Base-by-base conservation (phyloP, 202 grass and related monocot genomes). In the Musa balbisiana region DNA sequence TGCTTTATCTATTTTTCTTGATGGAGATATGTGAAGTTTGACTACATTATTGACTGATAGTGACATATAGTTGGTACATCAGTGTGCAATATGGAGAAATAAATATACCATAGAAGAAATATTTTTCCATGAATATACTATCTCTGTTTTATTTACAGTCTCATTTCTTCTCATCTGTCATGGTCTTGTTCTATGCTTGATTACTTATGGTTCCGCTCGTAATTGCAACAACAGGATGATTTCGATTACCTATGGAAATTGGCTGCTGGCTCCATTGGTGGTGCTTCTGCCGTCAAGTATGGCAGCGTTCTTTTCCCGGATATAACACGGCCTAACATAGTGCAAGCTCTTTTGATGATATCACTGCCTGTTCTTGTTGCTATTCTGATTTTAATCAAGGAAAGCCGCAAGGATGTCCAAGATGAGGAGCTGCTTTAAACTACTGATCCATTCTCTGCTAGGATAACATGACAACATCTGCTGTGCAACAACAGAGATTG, bases 271-370 rank as follows among this genome's bases (percentile, higher is more conserved):
- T 89, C 94, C 19, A n/a, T 98, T 14, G 87, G 83, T 43, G 88
- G 94, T 23, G 88, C 88, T 0, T 88, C 90, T 25, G 88, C 85
- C 17, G 56, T 93, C 5, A 98, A 98, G 73, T 97, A 97, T 56
- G 90, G 93, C 27, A 97, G 88, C 79, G 64, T 89, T 52, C 73
- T 91, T 83, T 82, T 97, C 26, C 93, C 93, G 53, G 84, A 86
- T 53, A 83, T 93, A 77, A 91, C 90, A 52, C 84, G 79, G 76
- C 88, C 94, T 1, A 88, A 91, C 77, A 83, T 98, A 33, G 50
- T 86, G 11, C 79, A 89, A 81, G 94, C 86, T 72, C 83, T 93
- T 63, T 56, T 89, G 11, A 89, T 91, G 90, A 87, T 98, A 58
- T 89, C 79, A 33, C 76, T 97, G 55, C 94, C 90, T 15, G 80